Evolutionary conservation across 352 stramenopile species (phyloP), one percentile per base, ranked within the genome.

Genomic region (Pythium myriotylum): DNA sequence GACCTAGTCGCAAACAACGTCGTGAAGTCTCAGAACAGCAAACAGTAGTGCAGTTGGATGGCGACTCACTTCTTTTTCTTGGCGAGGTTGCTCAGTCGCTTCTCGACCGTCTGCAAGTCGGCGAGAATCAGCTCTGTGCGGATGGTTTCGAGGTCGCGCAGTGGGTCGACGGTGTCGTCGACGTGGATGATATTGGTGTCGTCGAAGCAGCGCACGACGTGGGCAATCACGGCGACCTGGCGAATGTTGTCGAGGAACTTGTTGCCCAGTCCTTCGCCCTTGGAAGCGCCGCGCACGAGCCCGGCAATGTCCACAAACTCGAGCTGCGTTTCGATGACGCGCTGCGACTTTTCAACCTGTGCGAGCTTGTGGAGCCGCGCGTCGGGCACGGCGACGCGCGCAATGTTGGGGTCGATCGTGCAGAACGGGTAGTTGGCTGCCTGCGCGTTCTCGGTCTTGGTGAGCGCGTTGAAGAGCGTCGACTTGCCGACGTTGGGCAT

Each of bases 111-210:
- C 60, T 94, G 79, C 55, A 94, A 67, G 54, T 94, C 85, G 2
- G 95, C 89, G 58, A 99, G 84, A 26, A 97, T 91, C 22, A 99
- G 78, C 73, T 99, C 97, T 1, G 97, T 86, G 62, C 98, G 97
- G 65, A 99, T 99, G n/a, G 98, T 92, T 20, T 99, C 94, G 2
- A 98, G 81, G 74, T 99, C 97, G n/a, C 96, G 77, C 24, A 99
- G 72, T 7, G 97, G 96, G 75, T 99, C 91, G 13, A 99, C 91
- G 2, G 68, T 90, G 35, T 95, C 95, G 68, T 99, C 95, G 19
- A 99, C 97, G 76, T 98, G 94, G 57, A 99, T 90, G 53, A 99
- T 97, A 79, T 99, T 96, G 19, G 96, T 91, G 77, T 99, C 91
- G 54, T 99, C 93, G 65, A 99, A 99, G 78, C 97, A 99, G 32